These are phyloP conservation scores for Prorocentrum cordatum DNA, from an alignment of 169 alveolate species.

Conservation along the genomic window DNA sequence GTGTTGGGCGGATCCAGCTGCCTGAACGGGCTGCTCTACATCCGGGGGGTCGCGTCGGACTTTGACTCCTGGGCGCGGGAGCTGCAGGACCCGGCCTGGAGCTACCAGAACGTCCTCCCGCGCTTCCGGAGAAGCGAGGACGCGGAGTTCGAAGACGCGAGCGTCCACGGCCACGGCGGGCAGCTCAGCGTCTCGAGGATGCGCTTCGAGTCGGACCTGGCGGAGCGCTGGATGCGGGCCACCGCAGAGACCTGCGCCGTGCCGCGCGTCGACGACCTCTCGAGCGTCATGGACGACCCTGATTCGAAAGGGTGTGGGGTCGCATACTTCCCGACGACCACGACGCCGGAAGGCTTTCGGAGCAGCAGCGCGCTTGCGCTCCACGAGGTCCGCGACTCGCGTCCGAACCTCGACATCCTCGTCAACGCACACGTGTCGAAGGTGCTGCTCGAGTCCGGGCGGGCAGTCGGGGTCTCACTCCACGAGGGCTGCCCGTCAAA, in stretches of 20 bases:
- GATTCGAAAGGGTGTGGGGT: background rate
- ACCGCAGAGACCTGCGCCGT: slow-evolving; percentile 11
- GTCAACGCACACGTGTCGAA: background rate
- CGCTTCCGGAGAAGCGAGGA: slow-evolving; percentile 13
- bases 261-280: slow-evolving; percentile 35
- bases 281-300: slow-evolving; percentile 1
- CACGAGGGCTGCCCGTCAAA: too few relatives aligned
- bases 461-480: slow-evolving; percentile 19
- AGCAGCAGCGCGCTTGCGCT: slow-evolving; percentile 16
- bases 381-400: slow-evolving; percentile 27
- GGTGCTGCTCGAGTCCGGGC: background rate
- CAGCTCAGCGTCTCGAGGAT: slow-evolving; percentile 1
- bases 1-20: slow-evolving; percentile 28
- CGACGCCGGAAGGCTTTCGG: slow-evolving; percentile 14
- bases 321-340: slow-evolving; percentile 20
- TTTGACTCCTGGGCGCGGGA: slow-evolving; percentile 7
- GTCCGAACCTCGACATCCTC: slow-evolving; percentile 3
- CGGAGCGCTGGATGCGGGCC: slow-evolving; percentile 14
- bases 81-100: slow-evolving; percentile 1
- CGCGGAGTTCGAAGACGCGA: background rate
- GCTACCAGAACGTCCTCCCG: slow-evolving; percentile 33
- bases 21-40: slow-evolving; percentile 34
- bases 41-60: slow-evolving; percentile 15
- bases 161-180: background rate
- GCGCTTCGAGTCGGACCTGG: slow-evolving; percentile 1